Base-by-base conservation (phyloP, 225 moss, liverwort and hornwort genomes). In the Straminergon stramineum region DNA sequence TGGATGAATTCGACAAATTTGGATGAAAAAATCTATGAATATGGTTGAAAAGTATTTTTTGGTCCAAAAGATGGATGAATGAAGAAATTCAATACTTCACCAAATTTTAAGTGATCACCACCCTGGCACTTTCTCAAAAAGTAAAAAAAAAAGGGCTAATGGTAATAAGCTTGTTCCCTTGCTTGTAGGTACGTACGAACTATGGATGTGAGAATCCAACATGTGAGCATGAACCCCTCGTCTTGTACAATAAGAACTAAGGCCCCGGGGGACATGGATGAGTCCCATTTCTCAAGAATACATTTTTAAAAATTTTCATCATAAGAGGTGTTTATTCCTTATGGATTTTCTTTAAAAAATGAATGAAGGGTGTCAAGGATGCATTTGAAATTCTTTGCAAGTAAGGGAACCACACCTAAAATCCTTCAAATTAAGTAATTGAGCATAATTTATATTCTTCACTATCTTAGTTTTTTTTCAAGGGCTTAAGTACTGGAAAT, bases 341-440 rank as follows among this genome's bases (percentile, higher is more conserved):
- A 5, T 8, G 3, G 32, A n/a, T n/a, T n/a, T n/a, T n/a, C n/a
- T n/a, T n/a, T n/a, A n/a, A 5, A 0, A 37, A 75, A 0, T 31
- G 3, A 9, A 35, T 3, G 77, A 77, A 35, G 22, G 77, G 5
- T 35, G 5, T 9, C 0, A 35, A 55, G 2, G 23, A 9, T 8
- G 20, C 35, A 23, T 37, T 37, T 23, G 6, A 24, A 32, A 19
- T 31, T 52, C 2, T 8, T 2, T 18, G 7, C 7, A 5, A 76
- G 15, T 7, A 51, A 51, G 3, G 3, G 0, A 32, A 51, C 4
- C 7, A 20, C 17, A 20, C 1, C 12, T 7, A 7, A 32, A 18
- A 32, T 19, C 12, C 20, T 76, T 76, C 13, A 8, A 7, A 20
- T 4, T 4, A 34, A 34, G 2, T 52, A 52, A 52, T 34, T 19